Evolutionary conservation across 306 rosid genomes (phyloP), one percentile per base, ranked within the genome.

Genomic region (Vachellia pachyceras): DNA sequence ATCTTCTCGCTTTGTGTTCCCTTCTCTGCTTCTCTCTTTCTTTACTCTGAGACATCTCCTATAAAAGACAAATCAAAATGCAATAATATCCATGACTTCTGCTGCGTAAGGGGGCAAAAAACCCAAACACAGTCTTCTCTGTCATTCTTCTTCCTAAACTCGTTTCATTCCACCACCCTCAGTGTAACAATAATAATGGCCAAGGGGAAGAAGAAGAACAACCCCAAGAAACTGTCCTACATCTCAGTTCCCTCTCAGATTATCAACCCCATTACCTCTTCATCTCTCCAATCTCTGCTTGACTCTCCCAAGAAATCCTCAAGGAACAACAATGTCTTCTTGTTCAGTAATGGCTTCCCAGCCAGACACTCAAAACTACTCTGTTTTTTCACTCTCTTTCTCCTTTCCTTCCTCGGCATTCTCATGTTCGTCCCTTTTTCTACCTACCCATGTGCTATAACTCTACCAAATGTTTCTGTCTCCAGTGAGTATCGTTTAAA

Each of bases 191-290:
- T 90, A 12, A 13, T 70, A 35, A 94, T 91, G 97, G 97, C 91
- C 10, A 89, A 86, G 86, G 86, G 86, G 5, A 95, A 92, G 84
- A 87, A 85, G 69, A 87, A 86, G 44, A 64, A 33, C 82, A 84
- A 76, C 54, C 85, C 89, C 40, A 91, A 86, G 90, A 91, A 89
- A 83, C 72, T 91, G 4, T 91, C 93, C 0, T 95, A 88, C 93
- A 95, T 95, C 80, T 90, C 99, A 3, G 98, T 95, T 41, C 99
- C 99, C 15, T 93, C 99, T 47, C 97, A 93, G 85, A 89, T 95
- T 40, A 95, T 95, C 82, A 93, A 85, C 67, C 90, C 97, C 52
- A 67, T 95, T 7, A 90, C 98, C 42, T 86, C 97, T 0, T 89
- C 97, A 73, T 95, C 99, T 70, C 76, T 95, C 44, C 95, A 89